Evolutionary conservation across 805 yeast genomes (phyloP), one percentile per base, ranked within the genome.

Genomic region (Lachancea fermentati): DNA sequence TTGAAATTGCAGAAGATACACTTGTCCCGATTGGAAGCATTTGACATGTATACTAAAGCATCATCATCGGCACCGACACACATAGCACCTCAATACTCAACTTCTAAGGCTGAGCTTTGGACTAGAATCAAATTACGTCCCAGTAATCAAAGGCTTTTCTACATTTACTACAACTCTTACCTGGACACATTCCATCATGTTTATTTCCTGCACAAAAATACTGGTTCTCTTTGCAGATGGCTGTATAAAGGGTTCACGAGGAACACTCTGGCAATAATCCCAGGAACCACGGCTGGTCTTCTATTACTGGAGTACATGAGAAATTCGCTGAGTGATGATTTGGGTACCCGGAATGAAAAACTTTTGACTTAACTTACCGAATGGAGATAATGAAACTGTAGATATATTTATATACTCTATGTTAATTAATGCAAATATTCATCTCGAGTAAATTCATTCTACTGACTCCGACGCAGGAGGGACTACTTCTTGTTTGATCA

Each of bases 251-350:
- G 97, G 0, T 86, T 85, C 55, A 66, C 72, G 5, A 66, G 81
- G 42, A 82, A 81, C 45, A 82, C 95, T 0, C 54, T 85, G 35
- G 73, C 86, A 0, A 78, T 85, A 1, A 76, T 89, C 32, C 97
- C 97, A 1, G 86, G 95, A 2, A 85, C 96, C 1, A 83, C 94
- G 31, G 75, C 87, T 31, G 96, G 96, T 0, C 67, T 91, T 29
- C 65, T 91, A 35, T 86, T 86, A 12, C 78, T 91, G 60, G 97
- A 91, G 60, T 80, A 85, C 15, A 72, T 85, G 72, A 69, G 97
- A 57, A 68, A 53, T 9, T 62, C 54, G 30, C 42, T 66, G 13
- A 63, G 51, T 17, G 49, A 46, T n/a, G 29, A 26, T n/a, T 32
- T 34, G 14, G 33, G 17, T 12, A n/a, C n/a, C n/a, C n/a, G n/a